Evolutionary conservation across 1,284 basidiomycete genomes (phyloP), one percentile per base, ranked within the genome.

Genomic region (Microbotryum intermedium): DNA sequence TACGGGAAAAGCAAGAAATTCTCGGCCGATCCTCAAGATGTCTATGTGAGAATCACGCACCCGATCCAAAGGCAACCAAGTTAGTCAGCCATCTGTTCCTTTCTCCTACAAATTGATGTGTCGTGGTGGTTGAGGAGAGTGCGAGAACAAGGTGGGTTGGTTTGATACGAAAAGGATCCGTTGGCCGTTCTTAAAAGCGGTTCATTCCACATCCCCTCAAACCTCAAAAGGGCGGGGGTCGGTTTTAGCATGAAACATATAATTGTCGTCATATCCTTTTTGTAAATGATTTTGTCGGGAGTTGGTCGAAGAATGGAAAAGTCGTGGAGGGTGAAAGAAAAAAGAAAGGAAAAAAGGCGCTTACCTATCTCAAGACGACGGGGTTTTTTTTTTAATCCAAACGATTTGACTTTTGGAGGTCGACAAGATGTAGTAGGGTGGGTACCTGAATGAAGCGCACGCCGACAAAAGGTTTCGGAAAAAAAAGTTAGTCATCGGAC

Each of bases 221-320:
- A 11, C 23, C 50, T 39, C 43, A 25, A 50, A 30, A 26, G 43
- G 44, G 20, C 39, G 10, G 7, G 30, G 44, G 57, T 57, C 46
- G 46, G 64, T 48, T 49, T 66, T 60, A 66, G 64, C 64, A 66
- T 63, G 54, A 59, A 63, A 63, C 34, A 50, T 44, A 18, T 43
- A 21, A 34, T 50, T 55, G 50, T 59, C 61, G 59, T 59, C 57
- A 28, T 28, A 54, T 44, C 29, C 3, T 47, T 16, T 23, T 13
- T 13, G 21, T 34, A 21, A n/a, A 2, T 18, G 28, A 49, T 50
- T 50, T 58, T 52, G 48, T 39, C 39, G 46, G 28, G n/a, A 43
- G 25, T 3, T 3, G 30, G 42, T 25, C 7, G 20, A 5, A 23
- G 7, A 42, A 16, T 39, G 25, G 25, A 34, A 25, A 18, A n/a